These are phyloP conservation scores for Hymenoscyphus fraxineus DNA, from an alignment of 2,329 filamentous ascomycete species.

Conservation along the genomic window DNA sequence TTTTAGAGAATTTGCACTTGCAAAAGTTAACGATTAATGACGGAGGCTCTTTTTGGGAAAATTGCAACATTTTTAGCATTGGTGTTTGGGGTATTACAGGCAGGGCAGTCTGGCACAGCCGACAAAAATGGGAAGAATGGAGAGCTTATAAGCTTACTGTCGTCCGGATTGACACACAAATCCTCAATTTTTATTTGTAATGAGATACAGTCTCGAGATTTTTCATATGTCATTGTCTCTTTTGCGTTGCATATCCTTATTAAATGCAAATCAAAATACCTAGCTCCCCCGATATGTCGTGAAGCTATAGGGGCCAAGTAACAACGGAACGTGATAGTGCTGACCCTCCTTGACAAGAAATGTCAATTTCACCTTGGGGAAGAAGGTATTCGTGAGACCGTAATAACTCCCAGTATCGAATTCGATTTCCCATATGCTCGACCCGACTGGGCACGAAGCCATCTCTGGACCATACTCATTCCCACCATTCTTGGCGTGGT, in stretches of 20 bases:
- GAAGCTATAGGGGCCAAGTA: conserved; percentile 76
- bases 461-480: conserved; percentile 5
- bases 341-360: conserved; percentile 52
- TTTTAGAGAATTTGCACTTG: conserved; percentile 4
- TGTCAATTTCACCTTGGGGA: conserved; percentile 52
- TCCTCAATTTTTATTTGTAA: conserved; percentile 1
- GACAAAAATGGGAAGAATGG: not conserved
- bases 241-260: not conserved
- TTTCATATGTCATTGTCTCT: not conserved
- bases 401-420: conserved; percentile 75
- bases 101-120: not conserved
- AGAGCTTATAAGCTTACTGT: not conserved
- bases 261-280: not conserved
- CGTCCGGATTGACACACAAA: not conserved
- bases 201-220: conserved; percentile 11
- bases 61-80: conserved; percentile 11
- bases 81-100: conserved; percentile 12
- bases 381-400: conserved; percentile 56
- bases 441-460: conserved; percentile 26
- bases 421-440: conserved; percentile 58
- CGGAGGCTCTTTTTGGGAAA: not conserved
- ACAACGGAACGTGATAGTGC: conserved; percentile 75
- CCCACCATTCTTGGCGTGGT: conserved; percentile 9
- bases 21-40: not conserved
- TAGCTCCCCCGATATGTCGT: conserved; percentile 77